Percentiles rank a stretch among this genome's conserved stretches.
phyloP scores from a whole-genome alignment of 1,284 basidiomycete genomes.

The Ustilago tritici region DNA sequence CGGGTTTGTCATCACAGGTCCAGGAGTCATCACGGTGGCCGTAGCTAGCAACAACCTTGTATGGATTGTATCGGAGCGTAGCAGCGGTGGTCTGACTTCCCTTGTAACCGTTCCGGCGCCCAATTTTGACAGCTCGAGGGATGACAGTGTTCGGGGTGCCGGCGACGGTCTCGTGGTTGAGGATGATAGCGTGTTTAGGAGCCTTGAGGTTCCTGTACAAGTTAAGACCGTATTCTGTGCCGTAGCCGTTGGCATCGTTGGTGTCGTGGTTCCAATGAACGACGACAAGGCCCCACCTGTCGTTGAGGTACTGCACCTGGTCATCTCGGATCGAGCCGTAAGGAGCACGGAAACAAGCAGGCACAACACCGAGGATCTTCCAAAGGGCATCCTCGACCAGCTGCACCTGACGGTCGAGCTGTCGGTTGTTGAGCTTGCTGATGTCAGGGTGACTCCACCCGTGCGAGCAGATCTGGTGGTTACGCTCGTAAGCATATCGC shows the following conservation, averaged over 20 bases:
- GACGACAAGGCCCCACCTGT: slow-evolving; percentile 52
- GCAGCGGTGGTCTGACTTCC: slow-evolving; percentile 44
- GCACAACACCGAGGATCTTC: slow-evolving; percentile 61
- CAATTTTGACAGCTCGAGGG: slow-evolving; percentile 55
- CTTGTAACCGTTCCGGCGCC: slow-evolving; percentile 53
- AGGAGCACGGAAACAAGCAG: slow-evolving; percentile 57
- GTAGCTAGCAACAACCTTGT: slow-evolving; percentile 52
- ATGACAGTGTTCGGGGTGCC: slow-evolving; percentile 45
- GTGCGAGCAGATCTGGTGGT: slow-evolving; percentile 61
- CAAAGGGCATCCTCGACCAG: slow-evolving; percentile 59
- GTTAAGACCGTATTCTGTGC: slow-evolving; percentile 31
- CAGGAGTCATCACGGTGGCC: slow-evolving; percentile 48
- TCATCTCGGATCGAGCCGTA: slow-evolving; percentile 50
- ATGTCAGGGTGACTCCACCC: slow-evolving; percentile 57
- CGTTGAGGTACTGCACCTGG: slow-evolving; percentile 54
- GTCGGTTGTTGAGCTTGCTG: slow-evolving; percentile 32
- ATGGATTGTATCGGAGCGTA: slow-evolving; percentile 53
- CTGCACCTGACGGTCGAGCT: slow-evolving; percentile 56
- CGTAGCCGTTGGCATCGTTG: slow-evolving; percentile 50
- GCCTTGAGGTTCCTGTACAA: slow-evolving; percentile 43
- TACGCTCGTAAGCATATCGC: slow-evolving; percentile 39
- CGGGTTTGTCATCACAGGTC: slow-evolving; percentile 56
- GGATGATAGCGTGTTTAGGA: slow-evolving; percentile 53
- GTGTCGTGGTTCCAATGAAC: slow-evolving; percentile 58
- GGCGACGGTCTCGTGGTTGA: slow-evolving; percentile 62